Conservation (phyloP, 2,329 filamentous ascomycete species). For the Monascus ruber region DNA sequence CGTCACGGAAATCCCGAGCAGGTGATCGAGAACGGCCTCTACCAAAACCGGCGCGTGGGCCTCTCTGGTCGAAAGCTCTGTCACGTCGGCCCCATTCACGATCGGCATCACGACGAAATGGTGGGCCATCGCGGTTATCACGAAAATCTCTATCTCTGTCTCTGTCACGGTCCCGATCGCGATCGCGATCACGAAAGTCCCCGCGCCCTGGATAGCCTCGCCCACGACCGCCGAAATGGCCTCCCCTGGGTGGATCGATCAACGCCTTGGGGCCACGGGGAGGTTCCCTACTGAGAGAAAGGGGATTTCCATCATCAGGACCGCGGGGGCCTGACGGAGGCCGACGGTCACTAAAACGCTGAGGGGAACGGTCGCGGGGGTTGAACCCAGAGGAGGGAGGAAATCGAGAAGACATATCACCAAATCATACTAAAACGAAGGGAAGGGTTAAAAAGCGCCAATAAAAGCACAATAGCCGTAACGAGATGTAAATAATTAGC, state of each 20-base stretch:
- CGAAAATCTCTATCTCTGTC: conserved; percentile 27
- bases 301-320: conserved; percentile 51
- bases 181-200: conserved; percentile 40
- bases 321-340: conserved; percentile 40
- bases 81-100: conserved; percentile 37
- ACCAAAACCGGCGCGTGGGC: conserved; percentile 33
- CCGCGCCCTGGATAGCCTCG: conserved; percentile 33
- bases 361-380: conserved; percentile 58
- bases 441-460: background rate
- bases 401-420: conserved; percentile 48
- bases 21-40: conserved; percentile 36
- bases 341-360: conserved; percentile 60
- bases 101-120: conserved; percentile 31
- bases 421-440: conserved; percentile 25
- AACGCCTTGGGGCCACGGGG: conserved; percentile 74
- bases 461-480: too few relatives aligned
- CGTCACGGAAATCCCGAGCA: conserved; percentile 30
- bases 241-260: conserved; percentile 54
- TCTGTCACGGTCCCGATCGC: conserved; percentile 43
- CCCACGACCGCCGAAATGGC: conserved; percentile 25
- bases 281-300: conserved; percentile 52
- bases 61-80: conserved; percentile 35
- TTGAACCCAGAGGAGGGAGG: conserved; percentile 51
- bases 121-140: conserved; percentile 29
- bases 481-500: too few relatives aligned